These are phyloP conservation scores for Allium sativum DNA, from an alignment of 106 monocot genomes.

Conservation along the genomic window DNA sequence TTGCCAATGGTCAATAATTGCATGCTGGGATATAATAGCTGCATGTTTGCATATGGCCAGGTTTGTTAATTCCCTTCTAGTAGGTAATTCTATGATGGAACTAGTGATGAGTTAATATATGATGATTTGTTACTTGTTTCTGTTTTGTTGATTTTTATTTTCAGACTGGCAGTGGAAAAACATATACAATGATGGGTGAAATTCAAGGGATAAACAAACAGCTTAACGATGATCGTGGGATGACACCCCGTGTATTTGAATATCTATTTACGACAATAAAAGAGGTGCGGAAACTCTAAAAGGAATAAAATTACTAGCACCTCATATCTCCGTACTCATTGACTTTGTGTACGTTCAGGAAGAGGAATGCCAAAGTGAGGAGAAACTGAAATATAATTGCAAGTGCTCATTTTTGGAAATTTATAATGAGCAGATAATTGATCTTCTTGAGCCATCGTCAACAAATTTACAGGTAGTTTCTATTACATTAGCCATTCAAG, in stretches of 20 bases:
- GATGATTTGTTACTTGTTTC: neutral
- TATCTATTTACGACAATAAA: slow-evolving; percentile 52
- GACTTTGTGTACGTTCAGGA: slow-evolving; percentile 28
- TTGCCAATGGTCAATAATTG: slow-evolving; percentile 76
- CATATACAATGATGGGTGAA: slow-evolving; percentile 74
- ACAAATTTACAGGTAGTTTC: slow-evolving; percentile 56
- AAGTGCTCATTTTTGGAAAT: slow-evolving; percentile 79
- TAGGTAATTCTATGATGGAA: too few relatives aligned
- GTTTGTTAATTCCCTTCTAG: slow-evolving; percentile 12
- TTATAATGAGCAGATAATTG: slow-evolving; percentile 80
- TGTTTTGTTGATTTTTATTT: slow-evolving; percentile 3
- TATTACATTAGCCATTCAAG: neutral
- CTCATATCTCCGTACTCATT: neutral
- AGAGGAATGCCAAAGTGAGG: slow-evolving; percentile 36
- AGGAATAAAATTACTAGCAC: neutral
- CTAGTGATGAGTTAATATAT: neutral
- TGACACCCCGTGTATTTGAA: slow-evolving; percentile 74
- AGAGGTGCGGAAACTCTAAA: slow-evolving; percentile 25
- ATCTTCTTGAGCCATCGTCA: slow-evolving; percentile 68
- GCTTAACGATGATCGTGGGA: slow-evolving; percentile 43
- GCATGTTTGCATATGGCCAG: slow-evolving; percentile 86
- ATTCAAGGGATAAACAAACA: slow-evolving; percentile 19
- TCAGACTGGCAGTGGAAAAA: slow-evolving; percentile 84
- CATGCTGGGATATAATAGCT: slow-evolving; percentile 74
- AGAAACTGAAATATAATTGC: slow-evolving; percentile 52